Conservation (phyloP, 164 flowering plant species). For the Vitis rupestris region DNA sequence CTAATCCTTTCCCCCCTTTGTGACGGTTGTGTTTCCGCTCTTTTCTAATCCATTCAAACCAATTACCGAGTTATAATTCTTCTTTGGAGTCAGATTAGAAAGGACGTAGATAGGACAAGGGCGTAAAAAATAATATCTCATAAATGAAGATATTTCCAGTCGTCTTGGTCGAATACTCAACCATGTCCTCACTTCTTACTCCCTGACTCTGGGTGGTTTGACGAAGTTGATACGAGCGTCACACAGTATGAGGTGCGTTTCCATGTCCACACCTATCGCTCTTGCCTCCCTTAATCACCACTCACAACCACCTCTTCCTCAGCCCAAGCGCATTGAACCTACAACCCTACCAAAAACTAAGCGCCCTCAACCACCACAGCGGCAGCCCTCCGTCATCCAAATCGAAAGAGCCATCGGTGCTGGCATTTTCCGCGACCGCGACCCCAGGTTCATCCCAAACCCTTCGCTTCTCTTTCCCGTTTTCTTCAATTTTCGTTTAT, state of each 20-base stretch:
- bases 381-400: constrained; percentile 43
- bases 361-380: constrained; percentile 7
- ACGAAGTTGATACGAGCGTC: no score
- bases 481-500: neutral
- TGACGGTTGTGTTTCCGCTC: no score
- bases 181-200: no score
- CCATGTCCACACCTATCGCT: constrained; percentile 8
- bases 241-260: constrained; percentile 1
- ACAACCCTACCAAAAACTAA: neutral
- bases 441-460: constrained; percentile 23
- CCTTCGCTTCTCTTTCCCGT: neutral
- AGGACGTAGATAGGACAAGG: no score
- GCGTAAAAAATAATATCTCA: neutral
- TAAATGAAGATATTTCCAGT: neutral
- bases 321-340: constrained; percentile 1
- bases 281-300: constrained; percentile 16
- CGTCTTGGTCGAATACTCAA: no score
- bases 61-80: no score
- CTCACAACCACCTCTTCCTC: constrained; percentile 16
- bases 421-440: constrained; percentile 48
- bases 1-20: no score
- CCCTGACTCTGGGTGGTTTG: no score
- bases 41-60: no score
- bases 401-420: constrained; percentile 78
- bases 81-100: no score